Conservation (phyloP, 1,284 basidiomycete species). For the Omphalotus olearius region DNA sequence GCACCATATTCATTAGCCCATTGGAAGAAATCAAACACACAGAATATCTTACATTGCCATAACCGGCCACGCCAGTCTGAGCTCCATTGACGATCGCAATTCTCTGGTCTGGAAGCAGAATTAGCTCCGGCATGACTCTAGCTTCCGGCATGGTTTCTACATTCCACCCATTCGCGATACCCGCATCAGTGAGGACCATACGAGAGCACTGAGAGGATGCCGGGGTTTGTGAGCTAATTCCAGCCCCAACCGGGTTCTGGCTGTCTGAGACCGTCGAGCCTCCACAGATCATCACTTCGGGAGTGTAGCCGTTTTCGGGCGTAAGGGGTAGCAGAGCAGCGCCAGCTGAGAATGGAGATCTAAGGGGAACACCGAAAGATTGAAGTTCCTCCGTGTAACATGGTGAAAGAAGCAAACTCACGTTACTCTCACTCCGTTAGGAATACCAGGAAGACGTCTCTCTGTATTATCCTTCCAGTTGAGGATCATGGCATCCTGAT, state of each 20-base stretch:
- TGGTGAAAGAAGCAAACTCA: neutral
- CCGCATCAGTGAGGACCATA: constrained; percentile 27
- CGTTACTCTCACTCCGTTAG: constrained; percentile 52
- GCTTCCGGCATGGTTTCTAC: constrained; percentile 26
- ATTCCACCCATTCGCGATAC: constrained; percentile 28
- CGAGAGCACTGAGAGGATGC: constrained; percentile 33
- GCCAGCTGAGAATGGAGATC: constrained; percentile 50
- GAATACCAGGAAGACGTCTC: constrained; percentile 40
- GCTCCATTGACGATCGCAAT: constrained; percentile 42
- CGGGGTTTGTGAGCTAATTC: constrained; percentile 28
- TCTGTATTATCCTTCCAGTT: constrained; percentile 45
- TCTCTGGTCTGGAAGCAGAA: constrained; percentile 45
- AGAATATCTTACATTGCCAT: constrained; percentile 41
- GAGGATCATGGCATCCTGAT: constrained; percentile 50
- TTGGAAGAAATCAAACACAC: constrained; percentile 1
- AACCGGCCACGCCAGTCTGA: constrained; percentile 47
- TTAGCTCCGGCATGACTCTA: constrained; percentile 35
- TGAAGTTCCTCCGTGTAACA: too few species aligned
- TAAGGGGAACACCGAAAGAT: too few species aligned
- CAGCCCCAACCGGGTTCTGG: constrained; percentile 15
- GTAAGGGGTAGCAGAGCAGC: constrained; percentile 34
- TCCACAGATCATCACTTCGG: constrained; percentile 43
- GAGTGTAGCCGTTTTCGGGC: constrained; percentile 24
- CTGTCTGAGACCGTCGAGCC: constrained; percentile 27
- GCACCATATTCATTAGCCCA: constrained; percentile 31